Base-by-base conservation (phyloP, 768 basidiomycete species). In the Boletellus sp. region DNA sequence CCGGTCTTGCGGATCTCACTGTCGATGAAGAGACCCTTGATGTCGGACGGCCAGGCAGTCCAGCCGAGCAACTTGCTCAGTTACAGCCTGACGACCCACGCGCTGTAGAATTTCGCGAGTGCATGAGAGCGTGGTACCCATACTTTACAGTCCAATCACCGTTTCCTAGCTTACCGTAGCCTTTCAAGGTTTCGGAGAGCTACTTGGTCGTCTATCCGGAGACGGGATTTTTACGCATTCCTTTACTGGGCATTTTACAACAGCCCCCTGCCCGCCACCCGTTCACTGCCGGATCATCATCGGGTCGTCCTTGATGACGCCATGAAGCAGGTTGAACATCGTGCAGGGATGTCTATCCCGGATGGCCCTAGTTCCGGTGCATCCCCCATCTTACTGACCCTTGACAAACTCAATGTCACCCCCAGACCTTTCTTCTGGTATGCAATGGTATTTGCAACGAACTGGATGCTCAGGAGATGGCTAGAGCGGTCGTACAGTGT, bases 171-270 rank as follows among this genome's bases (percentile, higher is more conserved):
- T 56, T 7, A 62, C 22, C 22, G 40, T 28, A 12, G 23, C 31
- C 28, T 16, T 34, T 34, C 48, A 59, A 61, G 90, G 90, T 94
- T 94, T 65, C 70, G 77, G 48, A 82, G 80, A 56, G 80, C 76
- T 15, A 80, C 83, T 0, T 95, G 88, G 87, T 84, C 84, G 0
- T 72, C 77, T 12, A 78, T 95, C 50, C 80, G 74, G 38, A 74
- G 72, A 16, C 70, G 78, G 34, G 80, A 91, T 63, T 70, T 90
- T 48, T 75, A 75, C 36, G 72, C 78, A 51, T 94, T 90, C 87
- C 71, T 95, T 26, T 83, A 89, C 49, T 94, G 92, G 91, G 78
- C 81, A 20, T 83, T 88, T 60, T 94, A 84, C 67, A 86, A 86
- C 61, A 72, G 77, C 5, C 74, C 81, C 34, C 71, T 88, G 28